phyloP scores from a whole-genome alignment of 768 basidiomycete species.

The Suillus subalutaceus region DNA sequence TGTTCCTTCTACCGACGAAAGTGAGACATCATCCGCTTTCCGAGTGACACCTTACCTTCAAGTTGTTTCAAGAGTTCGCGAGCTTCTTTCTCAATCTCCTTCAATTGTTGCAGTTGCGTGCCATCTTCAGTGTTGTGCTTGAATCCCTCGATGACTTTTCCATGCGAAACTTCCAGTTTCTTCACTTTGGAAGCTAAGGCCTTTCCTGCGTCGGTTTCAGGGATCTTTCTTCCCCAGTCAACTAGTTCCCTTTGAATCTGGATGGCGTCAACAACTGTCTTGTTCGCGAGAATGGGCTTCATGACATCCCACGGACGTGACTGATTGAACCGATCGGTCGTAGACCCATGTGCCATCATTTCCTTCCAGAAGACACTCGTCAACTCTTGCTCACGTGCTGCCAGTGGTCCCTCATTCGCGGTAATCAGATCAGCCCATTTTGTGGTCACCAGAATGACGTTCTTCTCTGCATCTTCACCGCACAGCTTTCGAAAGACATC shows the following conservation, averaged over 20 bases:
- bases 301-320: conserved; percentile 28
- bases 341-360: conserved; percentile 33
- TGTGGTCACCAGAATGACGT: conserved; percentile 38
- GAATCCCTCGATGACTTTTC: too few species aligned
- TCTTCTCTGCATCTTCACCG: conserved; percentile 28
- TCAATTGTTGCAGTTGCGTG: too few species aligned
- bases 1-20: too few species aligned
- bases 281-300: conserved; percentile 10
- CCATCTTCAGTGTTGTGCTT: too few species aligned
- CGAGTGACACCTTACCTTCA: too few species aligned
- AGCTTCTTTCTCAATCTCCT: too few species aligned
- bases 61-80: too few species aligned
- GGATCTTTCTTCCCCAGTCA: not conserved
- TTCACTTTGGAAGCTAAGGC: not conserved
- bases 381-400: conserved; percentile 32
- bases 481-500: conserved; percentile 31
- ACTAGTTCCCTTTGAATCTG: not conserved
- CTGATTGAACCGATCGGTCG: conserved; percentile 25
- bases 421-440: conserved; percentile 34
- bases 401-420: not conserved
- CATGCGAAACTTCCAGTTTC: too few species aligned
- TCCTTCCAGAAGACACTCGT: conserved; percentile 29
- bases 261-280: not conserved
- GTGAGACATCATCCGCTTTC: too few species aligned
- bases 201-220: not conserved